Evolutionary conservation across 2,329 filamentous ascomycete species (phyloP).

Genomic region (Zasmidium citrigriseum): DNA sequence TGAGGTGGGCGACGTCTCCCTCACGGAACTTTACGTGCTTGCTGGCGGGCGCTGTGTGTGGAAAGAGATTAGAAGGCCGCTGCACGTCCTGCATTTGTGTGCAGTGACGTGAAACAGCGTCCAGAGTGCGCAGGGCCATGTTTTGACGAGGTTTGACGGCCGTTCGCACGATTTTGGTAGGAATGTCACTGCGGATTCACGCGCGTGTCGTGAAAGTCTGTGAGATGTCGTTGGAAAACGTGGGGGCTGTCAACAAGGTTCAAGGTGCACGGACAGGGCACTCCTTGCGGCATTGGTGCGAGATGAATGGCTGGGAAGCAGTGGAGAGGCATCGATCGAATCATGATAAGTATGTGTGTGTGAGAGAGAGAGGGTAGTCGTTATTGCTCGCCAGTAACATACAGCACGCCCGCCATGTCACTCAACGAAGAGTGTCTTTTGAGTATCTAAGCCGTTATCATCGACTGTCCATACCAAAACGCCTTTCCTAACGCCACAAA

Average conservation of each 20-base stretch:
- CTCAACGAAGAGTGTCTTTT: background rate
- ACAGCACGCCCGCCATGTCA: background rate
- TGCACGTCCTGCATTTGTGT: background rate
- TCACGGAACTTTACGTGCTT: background rate
- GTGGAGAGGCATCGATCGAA: background rate
- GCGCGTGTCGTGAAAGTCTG: background rate
- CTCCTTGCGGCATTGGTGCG: background rate
- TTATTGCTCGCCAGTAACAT: background rate
- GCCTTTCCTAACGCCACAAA: background rate
- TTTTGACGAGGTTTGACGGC: background rate
- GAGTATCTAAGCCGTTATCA: background rate
- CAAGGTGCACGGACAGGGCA: background rate
- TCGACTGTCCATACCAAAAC: background rate
- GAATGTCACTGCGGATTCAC: background rate
- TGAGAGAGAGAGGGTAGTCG: background rate
- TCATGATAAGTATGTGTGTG: background rate
- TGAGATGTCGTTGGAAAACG: background rate
- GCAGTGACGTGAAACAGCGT: background rate
- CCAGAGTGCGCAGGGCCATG: background rate
- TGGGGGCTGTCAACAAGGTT: background rate
- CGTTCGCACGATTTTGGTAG: background rate
- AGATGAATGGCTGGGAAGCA: background rate
- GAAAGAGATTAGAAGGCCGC: background rate
- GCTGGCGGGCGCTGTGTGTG: background rate
- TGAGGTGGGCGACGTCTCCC: background rate